Percentiles rank a stretch among this genome's conserved stretches.
These are phyloP conservation scores for Euphorbia schlechtendalii DNA, from an alignment of 441 rosid genomes.

Conservation along the genomic window DNA sequence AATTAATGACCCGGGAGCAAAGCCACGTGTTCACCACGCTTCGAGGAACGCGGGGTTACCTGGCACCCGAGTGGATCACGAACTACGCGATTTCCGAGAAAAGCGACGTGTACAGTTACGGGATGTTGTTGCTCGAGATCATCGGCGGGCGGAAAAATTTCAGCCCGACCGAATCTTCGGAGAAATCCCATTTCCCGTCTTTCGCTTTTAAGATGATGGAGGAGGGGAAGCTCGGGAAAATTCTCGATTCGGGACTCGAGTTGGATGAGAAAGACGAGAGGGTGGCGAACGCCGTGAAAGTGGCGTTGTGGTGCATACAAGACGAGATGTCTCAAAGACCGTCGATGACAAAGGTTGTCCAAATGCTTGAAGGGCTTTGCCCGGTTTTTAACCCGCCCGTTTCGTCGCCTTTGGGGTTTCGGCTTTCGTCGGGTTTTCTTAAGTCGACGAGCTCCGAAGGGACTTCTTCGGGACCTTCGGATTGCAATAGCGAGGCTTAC, in stretches of 20 bases:
- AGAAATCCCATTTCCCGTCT: constrained; percentile 82
- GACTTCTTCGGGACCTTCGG: constrained; percentile 74
- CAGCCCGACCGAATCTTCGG: constrained; percentile 47
- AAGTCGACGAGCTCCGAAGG: constrained; percentile 57
- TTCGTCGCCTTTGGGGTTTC: constrained; percentile 58
- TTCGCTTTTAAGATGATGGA: constrained; percentile 89
- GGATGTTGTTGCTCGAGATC: constrained; percentile 85
- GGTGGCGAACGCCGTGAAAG: constrained; percentile 49
- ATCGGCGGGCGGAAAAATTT: constrained; percentile 88
- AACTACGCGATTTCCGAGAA: constrained; percentile 92
- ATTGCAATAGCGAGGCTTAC: constrained; percentile 54
- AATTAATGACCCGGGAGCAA: constrained; percentile 89
- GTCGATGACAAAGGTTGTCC: constrained; percentile 77
- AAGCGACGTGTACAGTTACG: constrained; percentile 89
- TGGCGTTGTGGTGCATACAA: constrained; percentile 92
- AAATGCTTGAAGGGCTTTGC: constrained; percentile 93
- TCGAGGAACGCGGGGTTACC: constrained; percentile 90
- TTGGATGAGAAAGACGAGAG: constrained; percentile 41
- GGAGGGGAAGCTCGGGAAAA: constrained; percentile 63
- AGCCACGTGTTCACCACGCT: constrained; percentile 87
- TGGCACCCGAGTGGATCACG: constrained; percentile 95
- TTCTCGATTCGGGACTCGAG: constrained; percentile 54
- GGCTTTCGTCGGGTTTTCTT: constrained; percentile 42
- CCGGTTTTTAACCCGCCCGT: constrained; percentile 55
- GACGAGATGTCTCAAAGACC: constrained; percentile 84